These are phyloP conservation scores for Oldenlandia corymbosa DNA, from an alignment of 257 asterid genomes.

Conservation along the genomic window DNA sequence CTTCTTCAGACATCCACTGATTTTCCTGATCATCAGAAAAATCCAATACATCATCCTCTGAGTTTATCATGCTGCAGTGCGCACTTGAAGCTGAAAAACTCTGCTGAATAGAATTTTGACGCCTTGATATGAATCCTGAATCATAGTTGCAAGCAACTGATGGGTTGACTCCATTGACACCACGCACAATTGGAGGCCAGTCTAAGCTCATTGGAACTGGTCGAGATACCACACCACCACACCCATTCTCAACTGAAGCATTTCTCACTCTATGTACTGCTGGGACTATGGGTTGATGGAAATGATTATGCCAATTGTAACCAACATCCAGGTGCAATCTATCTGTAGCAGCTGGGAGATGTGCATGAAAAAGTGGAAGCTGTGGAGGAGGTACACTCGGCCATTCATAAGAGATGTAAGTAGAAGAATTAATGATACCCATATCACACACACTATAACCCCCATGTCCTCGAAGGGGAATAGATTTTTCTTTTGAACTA, in stretches of 20 bases:
- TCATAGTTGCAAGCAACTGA: constrained; percentile 78
- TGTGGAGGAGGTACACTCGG: constrained; percentile 68
- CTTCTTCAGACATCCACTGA: constrained; percentile 96
- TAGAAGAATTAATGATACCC: constrained; percentile 53
- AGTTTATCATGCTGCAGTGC: constrained; percentile 45
- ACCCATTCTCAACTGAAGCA: constrained; percentile 58
- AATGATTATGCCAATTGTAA: constrained; percentile 77
- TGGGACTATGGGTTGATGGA: constrained; percentile 71
- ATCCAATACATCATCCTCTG: constrained; percentile 85
- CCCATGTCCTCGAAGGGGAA: constrained; percentile 43
- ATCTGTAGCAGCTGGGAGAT: constrained; percentile 89
- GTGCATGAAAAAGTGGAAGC: constrained; percentile 43
- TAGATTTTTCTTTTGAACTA: constrained; percentile 35
- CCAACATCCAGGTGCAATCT: constrained; percentile 98
- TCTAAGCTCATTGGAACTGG: constrained; percentile 80
- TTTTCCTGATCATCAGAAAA: constrained; percentile 72
- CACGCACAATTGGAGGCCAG: constrained; percentile 79
- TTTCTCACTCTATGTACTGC: constrained; percentile 63
- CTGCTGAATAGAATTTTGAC: constrained; percentile 68
- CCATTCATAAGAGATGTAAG: constrained; percentile 89
- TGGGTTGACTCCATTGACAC: constrained; percentile 60
- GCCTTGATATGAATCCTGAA: constrained; percentile 79
- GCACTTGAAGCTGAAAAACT: constrained; percentile 46
- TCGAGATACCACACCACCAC: constrained; percentile 56
- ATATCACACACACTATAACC: constrained; percentile 48